Evolutionary conservation across 805 yeast species (phyloP), one percentile per base, ranked within the genome.

Genomic region (Diddensiella transvaalensis): DNA sequence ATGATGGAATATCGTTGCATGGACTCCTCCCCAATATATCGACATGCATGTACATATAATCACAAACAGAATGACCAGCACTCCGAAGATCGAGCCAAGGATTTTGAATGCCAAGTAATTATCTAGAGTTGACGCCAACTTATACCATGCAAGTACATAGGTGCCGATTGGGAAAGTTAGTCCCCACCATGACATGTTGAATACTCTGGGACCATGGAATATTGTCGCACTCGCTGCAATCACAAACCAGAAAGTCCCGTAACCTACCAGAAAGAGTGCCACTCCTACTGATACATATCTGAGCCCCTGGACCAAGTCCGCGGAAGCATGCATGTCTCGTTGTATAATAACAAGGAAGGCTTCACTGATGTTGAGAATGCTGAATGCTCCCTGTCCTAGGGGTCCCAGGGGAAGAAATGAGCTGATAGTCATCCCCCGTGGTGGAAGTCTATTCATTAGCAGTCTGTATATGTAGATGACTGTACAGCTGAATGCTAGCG

Each of bases 141-240:
- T 76, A 6, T 71, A 64, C 49, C 79, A 74, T 2, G 87, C 79
- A 11, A 84, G 62, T 0, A 83, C 72, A 83, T 86, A 80, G 0
- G 95, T 87, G 1, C 96, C 96, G 57, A 88, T 59, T 3, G 96
- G 96, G 82, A 89, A 89, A 54, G 96, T 85, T 72, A 85, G 77
- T 15, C 89, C 81, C 96, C 96, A 86, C 79, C 80, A 80, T 1
- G 78, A 74, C 53, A 73, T 72, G 23, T 71, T 68, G 68, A 79
- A 82, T 26, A 54, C 47, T 17, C 63, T 64, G 3, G 64, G 59
- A 0, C 74, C 74, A 29, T 61, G 59, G 18, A 59, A 55, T 1
- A 65, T 6, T 1, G 70, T 65, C 22, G 72, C 61, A 1, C 66
- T 40, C 2, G 72, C 36, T 0, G 80, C 75, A 6, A 75, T 58